phyloP scores from a whole-genome alignment of 2,329 filamentous ascomycete genomes.

The Botrytis tulipae region DNA sequence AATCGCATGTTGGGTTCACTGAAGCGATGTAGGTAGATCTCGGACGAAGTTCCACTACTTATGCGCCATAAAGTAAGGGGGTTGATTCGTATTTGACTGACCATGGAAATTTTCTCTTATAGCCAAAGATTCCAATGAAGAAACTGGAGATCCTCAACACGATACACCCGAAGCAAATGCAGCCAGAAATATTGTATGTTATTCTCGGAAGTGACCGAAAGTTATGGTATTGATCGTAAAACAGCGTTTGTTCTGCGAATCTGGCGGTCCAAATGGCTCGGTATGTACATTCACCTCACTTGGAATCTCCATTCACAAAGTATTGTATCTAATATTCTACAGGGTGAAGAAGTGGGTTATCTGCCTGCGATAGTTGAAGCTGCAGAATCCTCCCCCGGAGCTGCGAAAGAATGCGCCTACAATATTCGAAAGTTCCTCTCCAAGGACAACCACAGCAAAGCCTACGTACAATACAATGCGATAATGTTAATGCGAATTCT shows the following conservation, averaged over 20 bases:
- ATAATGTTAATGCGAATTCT: slow-evolving; percentile 94
- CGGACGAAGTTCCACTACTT: slow-evolving; percentile 25
- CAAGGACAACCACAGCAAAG: slow-evolving; percentile 62
- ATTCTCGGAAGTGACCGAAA: slow-evolving; percentile 18
- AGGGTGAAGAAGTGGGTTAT: slow-evolving; percentile 88
- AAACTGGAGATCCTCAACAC: slow-evolving; percentile 37
- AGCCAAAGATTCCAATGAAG: slow-evolving; percentile 27
- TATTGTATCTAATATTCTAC: slow-evolving; percentile 24
- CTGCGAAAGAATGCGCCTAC: slow-evolving; percentile 76
- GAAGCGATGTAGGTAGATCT: slow-evolving; percentile 31
- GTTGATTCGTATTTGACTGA: slow-evolving; percentile 9
- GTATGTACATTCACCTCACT: slow-evolving; percentile 42
- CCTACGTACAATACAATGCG: slow-evolving; percentile 88
- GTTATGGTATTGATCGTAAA: slow-evolving; percentile 23
- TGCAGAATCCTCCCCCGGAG: slow-evolving; percentile 85
- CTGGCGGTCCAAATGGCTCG: slow-evolving; percentile 57
- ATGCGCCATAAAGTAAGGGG: background rate
- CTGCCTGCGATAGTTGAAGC: slow-evolving; percentile 92
- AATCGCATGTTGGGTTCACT: slow-evolving; percentile 38
- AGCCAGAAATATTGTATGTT: slow-evolving; percentile 62
- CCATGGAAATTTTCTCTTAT: slow-evolving; percentile 2
- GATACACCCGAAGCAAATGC: slow-evolving; percentile 68
- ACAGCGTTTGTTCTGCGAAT: slow-evolving; percentile 79
- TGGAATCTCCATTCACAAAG: background rate
- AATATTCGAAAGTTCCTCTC: slow-evolving; percentile 80